Evolutionary conservation across 106 monocot genomes (phyloP), one percentile per base, ranked within the genome.

Genomic region (Apostasia ramifera): DNA sequence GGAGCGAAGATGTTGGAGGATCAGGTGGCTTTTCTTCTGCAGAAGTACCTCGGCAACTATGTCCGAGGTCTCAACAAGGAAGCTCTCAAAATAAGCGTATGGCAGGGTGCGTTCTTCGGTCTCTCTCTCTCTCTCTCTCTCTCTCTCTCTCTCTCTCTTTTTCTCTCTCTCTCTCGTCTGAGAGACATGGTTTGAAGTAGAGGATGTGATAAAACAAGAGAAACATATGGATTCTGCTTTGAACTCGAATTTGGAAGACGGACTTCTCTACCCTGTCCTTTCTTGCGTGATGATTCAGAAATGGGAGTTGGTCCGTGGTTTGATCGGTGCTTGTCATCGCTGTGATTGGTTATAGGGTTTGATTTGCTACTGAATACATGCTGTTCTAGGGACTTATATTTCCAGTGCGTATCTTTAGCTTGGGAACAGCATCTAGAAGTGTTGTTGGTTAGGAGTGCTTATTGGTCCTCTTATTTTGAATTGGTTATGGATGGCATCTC

Each of bases 41-140:
- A 98, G 82, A 98, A 81, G 76, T 90, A 90, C 71, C 85, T 98
- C 57, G 98, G 98, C 61, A 93, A 98, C 81, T 98, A 98, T 61
- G 83, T 98, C 74, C 85, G 78, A n/a, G 98, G 98, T 8, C 81
- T 98, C 79, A 98, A 80, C 80, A 87, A 93, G 62, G 98, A 98
- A 56, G 98, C 98, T 8, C 98, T 98, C 74, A 98, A 98, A 72
- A 93, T 98, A 69, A 98, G 98, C 79, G 90, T 85, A 62, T 98
- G 98, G 98, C 78, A 73, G 85, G 98, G 93, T 98, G 37, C n/a
- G 66, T 9, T 45, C 43, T 39, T 8, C 40, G 8, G 6, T 40
- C 44, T 1, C 49, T 42, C 50, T 56, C 45, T 69, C 44, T 65
- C 69, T 59, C 44, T 10, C n/a, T 57, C 13, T 8, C 3, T 8